phyloP scores from a whole-genome alignment of 139 green algal genomes.

The Coccomyxa sp. region DNA sequence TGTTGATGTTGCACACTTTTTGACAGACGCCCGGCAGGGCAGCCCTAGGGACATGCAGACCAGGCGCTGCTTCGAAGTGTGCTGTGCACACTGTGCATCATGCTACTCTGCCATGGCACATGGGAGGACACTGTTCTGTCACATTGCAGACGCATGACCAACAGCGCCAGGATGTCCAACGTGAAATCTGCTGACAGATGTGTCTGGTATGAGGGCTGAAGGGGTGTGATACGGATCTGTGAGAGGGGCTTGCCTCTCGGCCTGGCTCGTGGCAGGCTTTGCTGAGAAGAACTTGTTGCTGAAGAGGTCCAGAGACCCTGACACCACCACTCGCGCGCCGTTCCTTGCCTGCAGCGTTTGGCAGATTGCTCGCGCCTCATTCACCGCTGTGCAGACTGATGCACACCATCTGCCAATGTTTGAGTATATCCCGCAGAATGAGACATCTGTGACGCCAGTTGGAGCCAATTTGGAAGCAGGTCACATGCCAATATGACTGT shows the following conservation, averaged over 20 bases:
- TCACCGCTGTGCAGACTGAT: background rate
- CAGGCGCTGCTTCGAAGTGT: background rate
- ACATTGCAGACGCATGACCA: background rate
- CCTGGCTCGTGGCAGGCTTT: background rate
- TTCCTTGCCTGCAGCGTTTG: conserved; percentile 69
- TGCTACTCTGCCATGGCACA: background rate
- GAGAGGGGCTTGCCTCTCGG: conserved; percentile 7
- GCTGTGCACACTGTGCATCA: background rate
- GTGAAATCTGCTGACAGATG: background rate
- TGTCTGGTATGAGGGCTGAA: background rate
- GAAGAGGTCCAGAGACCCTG: conserved; percentile 80
- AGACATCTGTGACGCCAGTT: background rate
- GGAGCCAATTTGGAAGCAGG: background rate
- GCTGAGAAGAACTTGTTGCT: conserved; percentile 49
- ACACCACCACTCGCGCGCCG: conserved; percentile 76
- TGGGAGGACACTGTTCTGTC: no score
- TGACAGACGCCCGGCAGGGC: conserved; percentile 1
- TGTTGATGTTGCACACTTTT: conserved; percentile 3
- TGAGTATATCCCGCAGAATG: background rate
- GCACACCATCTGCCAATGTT: no score
- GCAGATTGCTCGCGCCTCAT: background rate
- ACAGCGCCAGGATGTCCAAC: background rate
- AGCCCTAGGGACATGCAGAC: background rate
- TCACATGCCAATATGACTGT: background rate
- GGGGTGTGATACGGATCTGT: background rate